These are phyloP conservation scores for Somion occarium DNA, from an alignment of 1,284 basidiomycete species.

Conservation along the genomic window DNA sequence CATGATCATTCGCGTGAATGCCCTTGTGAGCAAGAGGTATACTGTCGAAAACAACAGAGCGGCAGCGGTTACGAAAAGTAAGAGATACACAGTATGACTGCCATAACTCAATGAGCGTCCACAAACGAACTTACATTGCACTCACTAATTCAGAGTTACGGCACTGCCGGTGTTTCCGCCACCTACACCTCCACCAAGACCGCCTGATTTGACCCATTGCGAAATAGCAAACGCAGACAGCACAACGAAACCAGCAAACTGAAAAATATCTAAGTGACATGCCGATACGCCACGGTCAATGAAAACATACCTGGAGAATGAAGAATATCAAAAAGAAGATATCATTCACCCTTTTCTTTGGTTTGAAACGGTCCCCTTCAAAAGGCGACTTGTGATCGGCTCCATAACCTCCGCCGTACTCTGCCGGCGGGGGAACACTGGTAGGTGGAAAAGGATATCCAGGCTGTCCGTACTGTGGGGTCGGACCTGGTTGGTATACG, in stretches of 20 bases:
- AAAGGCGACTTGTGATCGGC: conserved; percentile 50
- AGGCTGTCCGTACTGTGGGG: conserved; percentile 13
- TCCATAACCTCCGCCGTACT: conserved; percentile 12
- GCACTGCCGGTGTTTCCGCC: conserved; percentile 40
- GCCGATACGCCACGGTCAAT: no score
- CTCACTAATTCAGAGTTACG: conserved; percentile 58
- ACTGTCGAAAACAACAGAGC: conserved; percentile 48
- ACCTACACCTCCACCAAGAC: conserved; percentile 63
- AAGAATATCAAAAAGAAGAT: conserved; percentile 69
- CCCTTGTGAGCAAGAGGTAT: conserved; percentile 58
- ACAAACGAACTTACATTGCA: conserved; percentile 10
- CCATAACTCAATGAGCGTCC: conserved; percentile 8
- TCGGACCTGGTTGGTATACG: conserved; percentile 17
- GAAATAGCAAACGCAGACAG: conserved; percentile 63
- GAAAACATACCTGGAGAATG: conserved; percentile 45
- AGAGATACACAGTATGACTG: conserved; percentile 54
- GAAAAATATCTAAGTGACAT: no score
- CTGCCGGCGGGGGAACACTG: conserved; percentile 9
- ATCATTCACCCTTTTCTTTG: conserved; percentile 68
- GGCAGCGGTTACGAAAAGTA: conserved; percentile 51
- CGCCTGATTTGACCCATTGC: conserved; percentile 59
- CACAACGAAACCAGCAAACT: conserved; percentile 66
- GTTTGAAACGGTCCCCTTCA: conserved; percentile 64
- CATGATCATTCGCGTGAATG: conserved; percentile 78
- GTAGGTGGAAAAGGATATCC: conserved; percentile 11